Evolutionary conservation across 805 yeast genomes (phyloP).

Genomic region (Ogataea pignaliae): DNA sequence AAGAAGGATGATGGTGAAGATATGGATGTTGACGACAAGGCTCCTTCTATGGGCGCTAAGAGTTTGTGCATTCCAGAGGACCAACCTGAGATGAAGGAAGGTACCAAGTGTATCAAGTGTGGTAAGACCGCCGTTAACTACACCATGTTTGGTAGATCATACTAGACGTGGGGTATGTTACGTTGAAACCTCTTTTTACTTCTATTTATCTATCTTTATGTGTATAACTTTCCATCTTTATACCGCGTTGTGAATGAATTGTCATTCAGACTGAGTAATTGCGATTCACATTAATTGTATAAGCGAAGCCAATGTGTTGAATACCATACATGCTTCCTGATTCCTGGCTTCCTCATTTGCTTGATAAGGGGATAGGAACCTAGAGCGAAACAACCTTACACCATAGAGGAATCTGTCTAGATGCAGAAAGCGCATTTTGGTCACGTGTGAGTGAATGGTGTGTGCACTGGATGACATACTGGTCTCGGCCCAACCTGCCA

Average conservation of each 20-base stretch:
- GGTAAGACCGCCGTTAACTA: conserved; percentile 69
- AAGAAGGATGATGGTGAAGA: conserved; percentile 78
- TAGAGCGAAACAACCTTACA: no score
- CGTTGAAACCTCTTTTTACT: not conserved
- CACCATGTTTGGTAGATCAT: conserved; percentile 97
- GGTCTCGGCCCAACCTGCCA: no score
- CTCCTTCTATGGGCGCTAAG: conserved; percentile 99
- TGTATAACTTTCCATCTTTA: not conserved
- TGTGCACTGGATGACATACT: no score
- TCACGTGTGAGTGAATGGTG: no score
- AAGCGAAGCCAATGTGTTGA: no score
- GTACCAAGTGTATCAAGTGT: conserved; percentile 87
- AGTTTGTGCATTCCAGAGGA: conserved; percentile 94
- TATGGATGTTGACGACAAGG: conserved; percentile 87
- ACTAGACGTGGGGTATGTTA: conserved; percentile 39
- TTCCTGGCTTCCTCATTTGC: no score
- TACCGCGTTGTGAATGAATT: not conserved
- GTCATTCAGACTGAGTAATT: no score
- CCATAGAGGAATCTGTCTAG: no score
- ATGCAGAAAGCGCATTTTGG: no score
- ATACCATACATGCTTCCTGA: no score
- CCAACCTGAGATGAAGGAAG: conserved; percentile 77
- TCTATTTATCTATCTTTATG: not conserved
- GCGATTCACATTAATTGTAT: no score
- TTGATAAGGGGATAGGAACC: no score